A percentile compares a stretch with the other conserved stretches of the same genome.
Conservation (phyloP, 306 rosid genomes). For the Oxytropis ochrocephala region DNA sequence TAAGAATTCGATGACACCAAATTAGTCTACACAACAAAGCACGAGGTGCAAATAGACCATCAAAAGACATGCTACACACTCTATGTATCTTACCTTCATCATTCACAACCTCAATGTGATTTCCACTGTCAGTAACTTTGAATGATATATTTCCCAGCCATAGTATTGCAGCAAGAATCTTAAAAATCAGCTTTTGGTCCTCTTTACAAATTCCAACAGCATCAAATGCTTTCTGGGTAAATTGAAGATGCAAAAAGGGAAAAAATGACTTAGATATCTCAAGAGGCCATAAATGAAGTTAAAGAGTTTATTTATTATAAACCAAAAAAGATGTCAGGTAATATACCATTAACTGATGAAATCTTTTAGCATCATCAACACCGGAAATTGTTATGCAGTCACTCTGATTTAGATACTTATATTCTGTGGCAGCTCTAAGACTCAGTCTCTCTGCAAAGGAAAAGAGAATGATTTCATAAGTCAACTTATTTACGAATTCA, state of each 20-base stretch:
- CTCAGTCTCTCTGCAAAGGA: constrained; percentile 65
- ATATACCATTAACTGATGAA: constrained; percentile 59
- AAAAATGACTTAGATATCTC: constrained; percentile 2
- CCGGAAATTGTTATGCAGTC: constrained; percentile 61
- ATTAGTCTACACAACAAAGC: neutral
- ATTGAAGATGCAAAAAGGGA: constrained; percentile 12
- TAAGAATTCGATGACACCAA: neutral
- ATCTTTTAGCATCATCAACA: constrained; percentile 61
- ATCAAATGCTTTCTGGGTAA: constrained; percentile 59
- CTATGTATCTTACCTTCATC: constrained; percentile 65
- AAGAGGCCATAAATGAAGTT: constrained; percentile 13
- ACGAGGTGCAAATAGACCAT: neutral
- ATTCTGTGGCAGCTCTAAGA: constrained; percentile 58
- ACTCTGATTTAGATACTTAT: constrained; percentile 81
- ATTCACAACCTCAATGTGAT: constrained; percentile 61
- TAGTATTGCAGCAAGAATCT: constrained; percentile 69
- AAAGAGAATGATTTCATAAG: constrained; percentile 23
- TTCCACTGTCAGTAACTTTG: constrained; percentile 48
- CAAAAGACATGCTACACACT: constrained; percentile 5
- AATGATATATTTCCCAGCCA: constrained; percentile 98
- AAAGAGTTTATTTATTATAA: neutral
- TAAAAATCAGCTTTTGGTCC: constrained; percentile 67
- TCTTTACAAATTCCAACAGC: constrained; percentile 46
- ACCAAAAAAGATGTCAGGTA: constrained; percentile 16
- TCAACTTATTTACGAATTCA: constrained; percentile 1